phyloP scores from a whole-genome alignment of 495 filamentous ascomycete genomes.

The Delitschia confertaspora region DNA sequence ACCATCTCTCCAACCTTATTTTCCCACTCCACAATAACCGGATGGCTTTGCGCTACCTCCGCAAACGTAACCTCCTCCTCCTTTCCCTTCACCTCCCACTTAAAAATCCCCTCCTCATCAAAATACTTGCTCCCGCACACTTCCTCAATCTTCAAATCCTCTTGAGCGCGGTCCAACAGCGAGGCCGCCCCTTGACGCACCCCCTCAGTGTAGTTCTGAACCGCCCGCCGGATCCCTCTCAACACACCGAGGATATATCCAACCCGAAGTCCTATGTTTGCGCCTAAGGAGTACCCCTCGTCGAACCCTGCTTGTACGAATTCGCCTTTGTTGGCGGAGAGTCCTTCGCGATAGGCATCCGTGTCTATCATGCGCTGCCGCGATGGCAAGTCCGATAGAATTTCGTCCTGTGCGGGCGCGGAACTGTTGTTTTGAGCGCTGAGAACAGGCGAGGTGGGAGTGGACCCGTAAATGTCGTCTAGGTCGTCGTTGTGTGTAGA shows the following conservation, averaged over 20 bases:
- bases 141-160: constrained; percentile 51
- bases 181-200: constrained; percentile 29
- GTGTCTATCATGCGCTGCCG: constrained; percentile 67
- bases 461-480: constrained; percentile 36
- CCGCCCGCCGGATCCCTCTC: constrained; percentile 48
- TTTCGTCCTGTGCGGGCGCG: constrained; percentile 25
- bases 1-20: constrained; percentile 38
- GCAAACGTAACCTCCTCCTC: constrained; percentile 39
- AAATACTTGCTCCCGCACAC: constrained; percentile 58
- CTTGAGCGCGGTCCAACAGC: constrained; percentile 46
- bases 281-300: constrained; percentile 73
- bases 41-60: constrained; percentile 52
- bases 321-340: constrained; percentile 58
- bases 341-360: constrained; percentile 85
- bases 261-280: constrained; percentile 60
- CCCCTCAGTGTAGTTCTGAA: constrained; percentile 24
- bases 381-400: constrained; percentile 64
- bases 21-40: constrained; percentile 50
- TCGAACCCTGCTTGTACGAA: constrained; percentile 81
- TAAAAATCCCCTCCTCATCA: constrained; percentile 53
- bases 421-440: constrained; percentile 1
- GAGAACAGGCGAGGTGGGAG: constrained; percentile 25
- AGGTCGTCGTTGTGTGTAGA: constrained; percentile 16
- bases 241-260: constrained; percentile 64
- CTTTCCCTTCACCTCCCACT: constrained; percentile 43